Conservation (phyloP, 352 stramenopile species). For the Phytophthora ohioensis region DNA sequence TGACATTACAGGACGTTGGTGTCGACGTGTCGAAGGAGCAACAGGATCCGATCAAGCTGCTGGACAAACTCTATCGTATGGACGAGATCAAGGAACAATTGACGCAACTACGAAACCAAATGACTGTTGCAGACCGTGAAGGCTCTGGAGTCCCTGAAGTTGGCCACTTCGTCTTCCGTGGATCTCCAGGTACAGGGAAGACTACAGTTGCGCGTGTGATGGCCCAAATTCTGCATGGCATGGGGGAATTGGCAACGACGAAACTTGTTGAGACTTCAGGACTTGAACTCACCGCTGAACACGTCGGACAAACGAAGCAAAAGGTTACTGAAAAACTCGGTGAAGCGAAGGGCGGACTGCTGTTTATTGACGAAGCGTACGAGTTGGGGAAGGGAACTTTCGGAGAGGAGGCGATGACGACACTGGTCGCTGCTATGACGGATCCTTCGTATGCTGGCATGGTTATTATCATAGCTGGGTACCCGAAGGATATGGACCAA, state of each 20-base stretch:
- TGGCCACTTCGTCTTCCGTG: constrained; percentile 91
- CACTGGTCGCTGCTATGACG: constrained; percentile 91
- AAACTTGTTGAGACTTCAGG: constrained; percentile 93
- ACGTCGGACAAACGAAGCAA: constrained; percentile 91
- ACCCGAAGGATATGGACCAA: constrained; percentile 87
- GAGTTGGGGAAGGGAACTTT: constrained; percentile 85
- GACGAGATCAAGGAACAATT: constrained; percentile 68
- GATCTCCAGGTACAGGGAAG: constrained; percentile 89
- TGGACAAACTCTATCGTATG: constrained; percentile 71
- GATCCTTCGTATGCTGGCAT: constrained; percentile 82
- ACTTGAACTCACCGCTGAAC: constrained; percentile 88
- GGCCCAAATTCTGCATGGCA: constrained; percentile 93
- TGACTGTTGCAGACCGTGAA: constrained; percentile 76
- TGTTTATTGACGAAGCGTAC: constrained; percentile 96
- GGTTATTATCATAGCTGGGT: constrained; percentile 92
- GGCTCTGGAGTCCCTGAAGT: constrained; percentile 64
- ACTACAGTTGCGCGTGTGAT: constrained; percentile 93
- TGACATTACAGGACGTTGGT: constrained; percentile 68
- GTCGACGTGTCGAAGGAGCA: constrained; percentile 9
- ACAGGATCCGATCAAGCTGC: constrained; percentile 54
- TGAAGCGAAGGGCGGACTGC: constrained; percentile 89
- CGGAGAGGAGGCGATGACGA: constrained; percentile 91
- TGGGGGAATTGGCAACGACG: constrained; percentile 91
- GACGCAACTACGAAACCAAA: constrained; percentile 57
- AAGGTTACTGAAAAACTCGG: constrained; percentile 90